Conservation (phyloP, 108 stramenopile genomes). For the Epithemia pelagica region DNA sequence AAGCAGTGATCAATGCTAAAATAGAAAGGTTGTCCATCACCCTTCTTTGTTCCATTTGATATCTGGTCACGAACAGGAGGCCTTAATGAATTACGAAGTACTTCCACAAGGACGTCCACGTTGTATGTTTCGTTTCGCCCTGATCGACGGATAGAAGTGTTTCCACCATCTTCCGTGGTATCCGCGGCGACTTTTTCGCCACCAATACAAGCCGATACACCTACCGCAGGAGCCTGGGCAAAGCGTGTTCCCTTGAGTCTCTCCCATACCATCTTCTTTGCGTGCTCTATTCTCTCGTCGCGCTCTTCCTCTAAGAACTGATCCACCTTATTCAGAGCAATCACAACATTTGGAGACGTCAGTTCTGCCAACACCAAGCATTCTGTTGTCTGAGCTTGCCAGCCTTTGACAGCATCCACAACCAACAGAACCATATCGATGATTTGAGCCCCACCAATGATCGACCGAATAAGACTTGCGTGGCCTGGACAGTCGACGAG, state of each 20-base stretch:
- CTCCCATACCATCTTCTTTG: slow-evolving; percentile 48
- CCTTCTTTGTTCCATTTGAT: not conserved
- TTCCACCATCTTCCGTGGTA: slow-evolving; percentile 4
- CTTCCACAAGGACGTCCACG: slow-evolving; percentile 56
- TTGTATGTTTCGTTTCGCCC: slow-evolving; percentile 41
- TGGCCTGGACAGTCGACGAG: slow-evolving; percentile 99
- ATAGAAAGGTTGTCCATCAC: slow-evolving; percentile 60
- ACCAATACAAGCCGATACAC: slow-evolving; percentile 85
- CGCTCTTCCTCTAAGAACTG: slow-evolving; percentile 71
- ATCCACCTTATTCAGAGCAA: slow-evolving; percentile 92
- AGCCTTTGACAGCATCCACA: slow-evolving; percentile 95
- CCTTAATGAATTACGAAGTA: slow-evolving; percentile 49
- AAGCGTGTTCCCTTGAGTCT: slow-evolving; percentile 67
- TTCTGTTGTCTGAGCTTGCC: slow-evolving; percentile 99
- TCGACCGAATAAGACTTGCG: slow-evolving; percentile 94
- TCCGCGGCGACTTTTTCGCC: slow-evolving; percentile 88
- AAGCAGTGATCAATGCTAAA: slow-evolving; percentile 95
- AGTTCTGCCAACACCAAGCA: slow-evolving; percentile 97
- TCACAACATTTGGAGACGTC: slow-evolving; percentile 78
- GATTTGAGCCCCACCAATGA: slow-evolving; percentile 97
- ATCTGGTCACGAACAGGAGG: slow-evolving; percentile 40
- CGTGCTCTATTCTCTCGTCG: slow-evolving; percentile 47
- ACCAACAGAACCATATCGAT: slow-evolving; percentile 95
- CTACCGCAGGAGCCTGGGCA: slow-evolving; percentile 64
- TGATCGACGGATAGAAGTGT: not conserved